Base-by-base conservation (phyloP, 2,329 filamentous ascomycete genomes). In the Beauveria rudraprayagi region DNA sequence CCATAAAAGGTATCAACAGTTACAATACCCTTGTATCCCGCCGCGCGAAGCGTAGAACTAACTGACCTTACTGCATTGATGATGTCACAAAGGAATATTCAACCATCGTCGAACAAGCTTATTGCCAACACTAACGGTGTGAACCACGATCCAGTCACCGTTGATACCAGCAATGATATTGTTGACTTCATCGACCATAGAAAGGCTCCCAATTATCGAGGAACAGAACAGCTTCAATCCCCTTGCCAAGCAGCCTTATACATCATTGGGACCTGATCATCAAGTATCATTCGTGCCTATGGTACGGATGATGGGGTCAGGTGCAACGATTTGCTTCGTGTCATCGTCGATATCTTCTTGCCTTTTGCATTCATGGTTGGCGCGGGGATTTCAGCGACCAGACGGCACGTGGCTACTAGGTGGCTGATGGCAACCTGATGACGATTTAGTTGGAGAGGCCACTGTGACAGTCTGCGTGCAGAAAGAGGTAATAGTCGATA, bases 1-100 rank as follows among this genome's bases (percentile, higher is more conserved):
- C 85, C 24, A 83, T 80, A 68, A 90, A 90, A 89, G 1, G 90
- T 93, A 70, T 96, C 92, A 52, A 93, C 89, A 0, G 88, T 86
- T 43, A 92, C 89, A 34, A 96, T 85, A 2, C 91, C 91, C 2
- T 75, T 72, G 74, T 88, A 96, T 0, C 89, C 90, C 26, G 82
- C 81, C 0, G 69, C 70, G 30, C 81, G 79, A 43, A 95, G 81
- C 2, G 78, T 77, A 16, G 67, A 65, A 22, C 88, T 84, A 17
- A 85, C 87, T 48, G 76, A 72, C 2, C 74, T 73, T 44, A 94
- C 76, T 3, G 85, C 85, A 16, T 71, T 72, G 14, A 86, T 76
- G 9, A 93, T 83, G 56, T 80, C 73, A 1, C 67, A 66, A 0
- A 83, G 78, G 5, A 78, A 80, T 43, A 78, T 80, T 43, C 77